Percentiles rank a stretch among this genome's conserved stretches.
phyloP scores from a whole-genome alignment of 1,139 yeast species.

The Petasospora rhodanensis region DNA sequence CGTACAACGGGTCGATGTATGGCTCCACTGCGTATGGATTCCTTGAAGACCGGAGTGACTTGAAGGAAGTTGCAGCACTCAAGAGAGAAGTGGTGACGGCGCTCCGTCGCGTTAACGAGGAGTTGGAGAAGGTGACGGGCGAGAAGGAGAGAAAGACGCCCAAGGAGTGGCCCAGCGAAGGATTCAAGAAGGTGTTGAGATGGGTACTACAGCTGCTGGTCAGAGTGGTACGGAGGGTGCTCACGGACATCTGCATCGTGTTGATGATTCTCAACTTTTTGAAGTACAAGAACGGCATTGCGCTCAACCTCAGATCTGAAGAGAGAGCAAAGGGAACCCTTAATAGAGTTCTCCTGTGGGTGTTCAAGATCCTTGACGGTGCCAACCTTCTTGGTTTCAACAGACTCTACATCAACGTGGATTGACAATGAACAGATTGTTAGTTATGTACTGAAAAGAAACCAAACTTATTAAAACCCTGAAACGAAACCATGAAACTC shows the following conservation, averaged over 20 bases:
- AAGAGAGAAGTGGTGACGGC: constrained; percentile 22
- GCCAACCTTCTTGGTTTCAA: constrained; percentile 18
- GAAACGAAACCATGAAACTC: neutral
- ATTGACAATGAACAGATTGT: no score
- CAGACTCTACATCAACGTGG: constrained; percentile 19
- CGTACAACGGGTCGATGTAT: constrained; percentile 13
- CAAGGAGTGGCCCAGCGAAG: constrained; percentile 15
- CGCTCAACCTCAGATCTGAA: constrained; percentile 8
- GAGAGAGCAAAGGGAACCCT: constrained; percentile 6
- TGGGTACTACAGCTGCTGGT: constrained; percentile 9
- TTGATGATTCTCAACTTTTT: constrained; percentile 18
- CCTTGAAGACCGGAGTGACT: constrained; percentile 5
- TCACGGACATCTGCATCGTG: constrained; percentile 17
- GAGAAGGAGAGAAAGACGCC: no score
- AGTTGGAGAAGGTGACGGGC: constrained; percentile 14
- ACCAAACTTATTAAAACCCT: neutral
- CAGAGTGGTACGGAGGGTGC: constrained; percentile 13
- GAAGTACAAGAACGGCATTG: constrained; percentile 19
- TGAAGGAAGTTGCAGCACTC: constrained; percentile 18
- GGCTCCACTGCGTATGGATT: constrained; percentile 10
- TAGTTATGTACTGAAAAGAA: neutral
- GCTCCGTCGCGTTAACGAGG: constrained; percentile 18
- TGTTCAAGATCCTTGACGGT: constrained; percentile 16
- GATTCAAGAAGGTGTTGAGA: constrained; percentile 10
- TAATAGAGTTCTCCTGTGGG: constrained; percentile 11